Conservation (phyloP, 2,329 filamentous ascomycete genomes). For the Fusarium graminum region DNA sequence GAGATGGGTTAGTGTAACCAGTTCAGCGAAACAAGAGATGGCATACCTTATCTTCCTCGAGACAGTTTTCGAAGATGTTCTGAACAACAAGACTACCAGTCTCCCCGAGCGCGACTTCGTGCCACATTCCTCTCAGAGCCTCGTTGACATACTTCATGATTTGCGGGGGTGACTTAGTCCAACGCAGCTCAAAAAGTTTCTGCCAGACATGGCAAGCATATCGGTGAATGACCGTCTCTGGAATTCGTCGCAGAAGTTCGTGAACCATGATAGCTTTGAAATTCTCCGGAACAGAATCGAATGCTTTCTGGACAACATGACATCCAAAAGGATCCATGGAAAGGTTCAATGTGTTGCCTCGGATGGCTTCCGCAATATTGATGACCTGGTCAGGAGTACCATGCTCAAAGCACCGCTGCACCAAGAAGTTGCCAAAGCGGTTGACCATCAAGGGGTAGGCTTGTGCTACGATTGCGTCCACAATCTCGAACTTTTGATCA, state of each 20-base stretch:
- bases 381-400: slow-evolving; percentile 94
- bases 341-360: slow-evolving; percentile 90
- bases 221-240: slow-evolving; percentile 97
- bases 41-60: slow-evolving; percentile 95
- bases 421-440: slow-evolving; percentile 97
- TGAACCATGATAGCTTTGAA: slow-evolving; percentile 99
- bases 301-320: slow-evolving; percentile 98
- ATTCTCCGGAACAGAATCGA: slow-evolving; percentile 96
- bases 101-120: slow-evolving; percentile 96
- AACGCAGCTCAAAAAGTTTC: slow-evolving; percentile 97
- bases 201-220: slow-evolving; percentile 99
- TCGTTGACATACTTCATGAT: slow-evolving; percentile 99
- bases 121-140: slow-evolving; percentile 95
- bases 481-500: slow-evolving; percentile 97
- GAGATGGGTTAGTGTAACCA: slow-evolving; percentile 32
- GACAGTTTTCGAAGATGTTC: slow-evolving; percentile 99
- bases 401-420: slow-evolving; percentile 99
- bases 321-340: slow-evolving; percentile 99
- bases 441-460: slow-evolving; percentile 98
- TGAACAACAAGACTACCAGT: slow-evolving; percentile 98
- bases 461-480: slow-evolving; percentile 94
- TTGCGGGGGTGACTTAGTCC: slow-evolving; percentile 93
- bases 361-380: slow-evolving; percentile 93
- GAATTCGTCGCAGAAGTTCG: slow-evolving; percentile 92
- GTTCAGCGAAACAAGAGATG: not conserved